A percentile compares a stretch with the other conserved stretches of the same genome.
Evolutionary conservation across 495 filamentous ascomycete genomes (phyloP).

Genomic region (Astrothelium macrocarpum): DNA sequence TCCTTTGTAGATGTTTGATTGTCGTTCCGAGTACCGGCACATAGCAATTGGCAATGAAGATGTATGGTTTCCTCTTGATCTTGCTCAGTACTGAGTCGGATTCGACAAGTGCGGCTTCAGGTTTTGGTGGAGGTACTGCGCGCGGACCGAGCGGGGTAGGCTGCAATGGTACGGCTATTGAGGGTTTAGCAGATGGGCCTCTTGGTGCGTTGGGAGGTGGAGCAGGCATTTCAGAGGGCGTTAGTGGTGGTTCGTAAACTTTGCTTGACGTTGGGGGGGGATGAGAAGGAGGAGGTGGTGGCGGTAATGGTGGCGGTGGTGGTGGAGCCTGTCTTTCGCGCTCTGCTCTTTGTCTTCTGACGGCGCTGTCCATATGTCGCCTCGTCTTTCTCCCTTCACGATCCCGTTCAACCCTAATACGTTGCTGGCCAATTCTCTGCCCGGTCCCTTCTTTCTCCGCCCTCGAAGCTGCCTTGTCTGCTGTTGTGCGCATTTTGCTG

Average conservation of each 20-base stretch:
- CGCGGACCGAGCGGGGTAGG: constrained; percentile 38
- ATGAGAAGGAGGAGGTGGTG: no score
- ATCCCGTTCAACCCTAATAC: constrained; percentile 75
- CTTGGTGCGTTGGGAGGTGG: constrained; percentile 77
- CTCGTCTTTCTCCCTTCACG: constrained; percentile 73
- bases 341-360: constrained; percentile 53
- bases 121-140: constrained; percentile 27
- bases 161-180: constrained; percentile 24
- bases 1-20: constrained; percentile 74
- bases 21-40: constrained; percentile 83
- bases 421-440: constrained; percentile 59
- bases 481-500: constrained; percentile 15
- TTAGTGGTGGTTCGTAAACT: constrained; percentile 17
- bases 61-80: constrained; percentile 75
- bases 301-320: no score
- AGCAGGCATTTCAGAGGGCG: constrained; percentile 29
- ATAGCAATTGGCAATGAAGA: constrained; percentile 78
- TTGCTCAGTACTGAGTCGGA: constrained; percentile 51
- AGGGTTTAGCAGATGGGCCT: constrained; percentile 63
- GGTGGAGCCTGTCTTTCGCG: constrained; percentile 27
- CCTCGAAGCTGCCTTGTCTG: constrained; percentile 68
- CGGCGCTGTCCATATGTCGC: constrained; percentile 57
- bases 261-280: constrained; percentile 6
- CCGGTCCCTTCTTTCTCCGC: constrained; percentile 63
- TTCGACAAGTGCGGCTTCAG: constrained; percentile 45